phyloP scores from a whole-genome alignment of 2,329 filamentous ascomycete species.

The Microsporum canis region DNA sequence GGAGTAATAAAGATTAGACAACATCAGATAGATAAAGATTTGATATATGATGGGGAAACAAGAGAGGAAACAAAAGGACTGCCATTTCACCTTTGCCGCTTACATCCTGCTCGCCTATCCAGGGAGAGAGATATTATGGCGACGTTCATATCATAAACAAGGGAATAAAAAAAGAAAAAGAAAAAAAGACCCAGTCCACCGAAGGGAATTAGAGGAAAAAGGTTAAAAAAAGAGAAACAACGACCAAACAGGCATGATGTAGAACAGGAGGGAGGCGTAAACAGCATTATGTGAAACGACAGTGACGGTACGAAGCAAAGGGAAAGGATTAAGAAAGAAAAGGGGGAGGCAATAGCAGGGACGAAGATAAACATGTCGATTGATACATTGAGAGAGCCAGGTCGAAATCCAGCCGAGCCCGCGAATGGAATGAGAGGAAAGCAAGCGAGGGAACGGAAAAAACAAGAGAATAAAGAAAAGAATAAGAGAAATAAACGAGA shows the following conservation, averaged over 20 bases:
- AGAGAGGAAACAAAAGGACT: neutral
- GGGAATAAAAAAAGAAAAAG: neutral
- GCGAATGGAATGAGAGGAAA: conserved; percentile 1
- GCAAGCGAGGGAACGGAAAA: neutral
- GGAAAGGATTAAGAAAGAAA: neutral
- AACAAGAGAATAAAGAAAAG: neutral
- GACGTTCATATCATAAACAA: conserved; percentile 3
- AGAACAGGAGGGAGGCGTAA: neutral
- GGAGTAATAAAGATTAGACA: neutral
- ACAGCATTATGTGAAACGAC: neutral
- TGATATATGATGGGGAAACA: neutral
- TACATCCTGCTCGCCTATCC: conserved; percentile 1
- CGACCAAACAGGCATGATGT: neutral
- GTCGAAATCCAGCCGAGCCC: neutral
- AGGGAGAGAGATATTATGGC: neutral
- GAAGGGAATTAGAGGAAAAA: neutral
- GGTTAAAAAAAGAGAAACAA: neutral
- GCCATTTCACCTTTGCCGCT: conserved; percentile 1
- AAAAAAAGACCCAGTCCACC: neutral
- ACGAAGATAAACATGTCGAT: neutral
- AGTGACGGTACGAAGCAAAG: neutral
- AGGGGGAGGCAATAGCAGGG: neutral
- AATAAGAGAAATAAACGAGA: neutral
- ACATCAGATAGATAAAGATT: neutral
- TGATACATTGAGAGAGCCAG: neutral